Evolutionary conservation across 2,329 filamentous ascomycete species (phyloP), one percentile per base, ranked within the genome.

Genomic region (Ophidiomyces ophidiicola): DNA sequence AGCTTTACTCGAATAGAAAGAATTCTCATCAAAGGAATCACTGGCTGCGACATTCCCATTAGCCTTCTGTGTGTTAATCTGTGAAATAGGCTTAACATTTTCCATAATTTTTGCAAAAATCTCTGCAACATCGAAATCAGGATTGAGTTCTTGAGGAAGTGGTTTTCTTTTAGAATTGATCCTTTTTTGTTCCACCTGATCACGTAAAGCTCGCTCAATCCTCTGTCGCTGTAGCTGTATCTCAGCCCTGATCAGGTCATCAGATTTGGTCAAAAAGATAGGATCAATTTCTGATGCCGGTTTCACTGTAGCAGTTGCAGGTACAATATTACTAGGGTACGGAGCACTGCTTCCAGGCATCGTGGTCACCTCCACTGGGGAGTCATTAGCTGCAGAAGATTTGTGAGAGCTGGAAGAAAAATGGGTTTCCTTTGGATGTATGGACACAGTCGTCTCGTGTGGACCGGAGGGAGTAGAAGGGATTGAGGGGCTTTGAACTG

Each of bases 11-110:
- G 88, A 94, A 68, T 96, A 94, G 62, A 93, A 93, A 28, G 86
- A 90, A 56, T 92, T 86, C 58, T 92, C 81, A 63, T 94, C 86
- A 64, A 86, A 83, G 24, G 84, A 90, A 60, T 88, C 83, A 71
- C 71, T 82, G 55, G 73, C 71, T 58, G 76, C 76, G 54, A 68
- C 69, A 60, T 78, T 69, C 50, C 68, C 68, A 64, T 74, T 72
- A 68, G 68, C 67, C 43, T 61, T 57, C 46, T 62, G 56, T 25
- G 49, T 62, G 57, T 69, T 61, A 52, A 73, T 62, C 47, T 70
- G 66, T 53, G 80, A 73, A 50, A 78, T 69, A 41, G 77, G 77
- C 59, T 79, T 76, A 55, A 85, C 82, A 50, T 84, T 67, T 47
- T 76, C 71, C 56, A 80, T 67, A 33, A 80, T 82, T 58, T 76